These are phyloP conservation scores for Sechiopsis laciniata DNA, from an alignment of 306 rosid species.

Conservation along the genomic window DNA sequence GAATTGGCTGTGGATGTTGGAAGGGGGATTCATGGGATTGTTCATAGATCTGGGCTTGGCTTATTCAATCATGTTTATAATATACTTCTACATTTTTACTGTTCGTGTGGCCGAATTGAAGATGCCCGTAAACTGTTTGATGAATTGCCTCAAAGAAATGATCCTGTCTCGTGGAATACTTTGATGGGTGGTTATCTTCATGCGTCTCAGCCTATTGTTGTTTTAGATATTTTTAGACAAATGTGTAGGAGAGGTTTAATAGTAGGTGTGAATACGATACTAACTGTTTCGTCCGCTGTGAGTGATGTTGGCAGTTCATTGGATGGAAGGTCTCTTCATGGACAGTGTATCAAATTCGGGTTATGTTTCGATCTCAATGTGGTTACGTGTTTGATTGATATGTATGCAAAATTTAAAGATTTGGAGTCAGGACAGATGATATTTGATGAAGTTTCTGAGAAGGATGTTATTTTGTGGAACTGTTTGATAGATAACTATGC, in stretches of 20 bases:
- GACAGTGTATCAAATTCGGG: constrained; percentile 41
- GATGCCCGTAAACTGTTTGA: constrained; percentile 55
- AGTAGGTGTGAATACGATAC: constrained; percentile 37
- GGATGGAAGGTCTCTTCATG: constrained; percentile 44
- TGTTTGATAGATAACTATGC: constrained; percentile 57
- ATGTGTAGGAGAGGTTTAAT: constrained; percentile 38
- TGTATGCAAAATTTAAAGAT: constrained; percentile 45
- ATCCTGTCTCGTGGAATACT: constrained; percentile 59
- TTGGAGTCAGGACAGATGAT: constrained; percentile 29
- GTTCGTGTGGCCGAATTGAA: constrained; percentile 39
- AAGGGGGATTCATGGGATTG: constrained; percentile 54
- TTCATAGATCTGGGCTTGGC: constrained; percentile 44
- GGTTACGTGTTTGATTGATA: constrained; percentile 50
- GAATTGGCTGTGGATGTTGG: constrained; percentile 39
- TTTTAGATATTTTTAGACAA: constrained; percentile 39
- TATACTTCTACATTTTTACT: constrained; percentile 46
- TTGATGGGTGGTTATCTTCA: constrained; percentile 59
- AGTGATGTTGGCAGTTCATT: constrained; percentile 33
- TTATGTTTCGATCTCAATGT: constrained; percentile 36
- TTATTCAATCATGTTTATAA: constrained; percentile 46
- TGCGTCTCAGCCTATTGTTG: constrained; percentile 34
- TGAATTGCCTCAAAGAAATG: constrained; percentile 45
- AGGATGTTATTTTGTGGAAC: constrained; percentile 66
- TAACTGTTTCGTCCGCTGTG: constrained; percentile 49
- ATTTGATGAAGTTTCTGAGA: constrained; percentile 40